A percentile compares a stretch with the other conserved stretches of the same genome.
Evolutionary conservation across 306 rosid genomes (phyloP).

Genomic region (Biancaea sappan): DNA sequence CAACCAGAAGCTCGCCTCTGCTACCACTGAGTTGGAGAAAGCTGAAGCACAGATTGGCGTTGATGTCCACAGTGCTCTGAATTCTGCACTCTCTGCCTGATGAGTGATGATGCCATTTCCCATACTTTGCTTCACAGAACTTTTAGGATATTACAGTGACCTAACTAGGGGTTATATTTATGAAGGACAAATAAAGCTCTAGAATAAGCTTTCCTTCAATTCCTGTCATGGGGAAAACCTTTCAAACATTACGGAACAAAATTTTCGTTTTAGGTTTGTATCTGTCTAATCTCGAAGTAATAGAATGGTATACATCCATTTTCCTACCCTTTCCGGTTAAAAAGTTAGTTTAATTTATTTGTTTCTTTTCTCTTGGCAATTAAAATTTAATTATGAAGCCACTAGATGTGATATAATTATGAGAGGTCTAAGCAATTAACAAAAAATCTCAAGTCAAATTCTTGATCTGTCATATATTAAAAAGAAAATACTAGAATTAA

Average conservation of each 20-base stretch:
- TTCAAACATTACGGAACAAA: background rate
- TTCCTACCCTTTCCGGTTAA: no score
- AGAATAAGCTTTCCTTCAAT: background rate
- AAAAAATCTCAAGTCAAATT: no score
- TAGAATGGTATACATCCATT: background rate
- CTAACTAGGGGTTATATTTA: background rate
- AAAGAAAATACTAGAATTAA: no score
- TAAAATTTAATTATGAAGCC: no score
- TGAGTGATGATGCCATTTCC: conserved; percentile 22
- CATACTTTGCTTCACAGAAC: background rate
- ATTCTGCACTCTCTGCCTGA: conserved; percentile 49
- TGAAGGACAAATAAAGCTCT: background rate
- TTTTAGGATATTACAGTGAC: background rate
- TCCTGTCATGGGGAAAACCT: background rate
- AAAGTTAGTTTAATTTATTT: no score
- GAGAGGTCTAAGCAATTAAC: no score
- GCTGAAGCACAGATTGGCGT: conserved; percentile 63
- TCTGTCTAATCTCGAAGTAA: background rate
- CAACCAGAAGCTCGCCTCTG: background rate
- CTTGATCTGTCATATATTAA: no score
- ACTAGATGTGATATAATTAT: no score
- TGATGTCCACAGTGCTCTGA: conserved; percentile 58
- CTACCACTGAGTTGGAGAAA: conserved; percentile 1
- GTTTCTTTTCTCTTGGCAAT: no score
- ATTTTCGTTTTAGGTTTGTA: background rate